phyloP scores from a whole-genome alignment of 306 rosid genomes.

The Cicer bijugum region DNA sequence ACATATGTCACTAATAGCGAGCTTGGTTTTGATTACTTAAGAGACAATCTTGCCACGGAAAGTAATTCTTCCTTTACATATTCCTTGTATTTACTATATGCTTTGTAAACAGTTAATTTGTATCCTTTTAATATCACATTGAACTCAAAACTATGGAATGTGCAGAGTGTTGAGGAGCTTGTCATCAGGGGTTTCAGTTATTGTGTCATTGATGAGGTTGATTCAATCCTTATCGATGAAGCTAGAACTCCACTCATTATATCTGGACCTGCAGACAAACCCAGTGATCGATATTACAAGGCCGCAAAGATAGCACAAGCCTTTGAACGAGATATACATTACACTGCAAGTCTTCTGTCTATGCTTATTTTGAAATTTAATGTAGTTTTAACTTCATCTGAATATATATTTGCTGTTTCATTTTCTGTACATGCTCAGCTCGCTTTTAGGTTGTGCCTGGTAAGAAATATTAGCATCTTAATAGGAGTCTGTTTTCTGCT shows the following conservation, averaged over 20 bases:
- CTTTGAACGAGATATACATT: conserved; percentile 86
- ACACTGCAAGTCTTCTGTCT: conserved; percentile 67
- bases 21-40: conserved; percentile 96
- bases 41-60: conserved; percentile 99
- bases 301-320: conserved; percentile 97
- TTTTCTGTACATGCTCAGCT: conserved; percentile 29
- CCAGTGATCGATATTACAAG: conserved; percentile 84
- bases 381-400: conserved; percentile 19
- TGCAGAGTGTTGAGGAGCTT: conserved; percentile 95
- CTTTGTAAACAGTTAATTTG: conserved; percentile 33
- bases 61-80: conserved; percentile 75
- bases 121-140: conserved; percentile 38
- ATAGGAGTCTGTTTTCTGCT: conserved; percentile 23
- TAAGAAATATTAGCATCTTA: conserved; percentile 31
- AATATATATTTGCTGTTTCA: neutral
- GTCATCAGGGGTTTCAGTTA: conserved; percentile 86
- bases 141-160: conserved; percentile 47
- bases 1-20: conserved; percentile 96
- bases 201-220: conserved; percentile 97
- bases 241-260: conserved; percentile 98
- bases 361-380: conserved; percentile 26
- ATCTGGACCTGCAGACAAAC: conserved; percentile 96
- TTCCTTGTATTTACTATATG: conserved; percentile 42
- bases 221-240: conserved; percentile 97
- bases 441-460: conserved; percentile 28